Evolutionary conservation across 1,284 basidiomycete genomes (phyloP).

Genomic region (Sporisorium iseilematis-ciliati): DNA sequence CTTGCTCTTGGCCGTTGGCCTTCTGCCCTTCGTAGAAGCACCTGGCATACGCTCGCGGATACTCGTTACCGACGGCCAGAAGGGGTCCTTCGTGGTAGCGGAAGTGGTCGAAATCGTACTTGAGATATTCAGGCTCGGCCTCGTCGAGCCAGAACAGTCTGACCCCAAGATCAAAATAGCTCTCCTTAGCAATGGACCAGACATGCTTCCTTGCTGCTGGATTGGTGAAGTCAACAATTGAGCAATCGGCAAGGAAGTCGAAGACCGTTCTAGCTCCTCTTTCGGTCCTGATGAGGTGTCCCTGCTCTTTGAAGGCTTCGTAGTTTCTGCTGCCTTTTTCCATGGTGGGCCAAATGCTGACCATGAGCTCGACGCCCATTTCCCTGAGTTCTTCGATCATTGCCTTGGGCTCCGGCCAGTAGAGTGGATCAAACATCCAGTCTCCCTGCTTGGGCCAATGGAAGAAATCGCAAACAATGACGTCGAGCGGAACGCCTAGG

Average conservation of each 20-base stretch:
- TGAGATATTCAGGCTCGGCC: constrained; percentile 32
- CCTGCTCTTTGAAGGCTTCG: constrained; percentile 20
- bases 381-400: constrained; percentile 33
- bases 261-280: constrained; percentile 13
- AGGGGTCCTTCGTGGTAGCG: constrained; percentile 28
- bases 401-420: constrained; percentile 37
- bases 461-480: constrained; percentile 41
- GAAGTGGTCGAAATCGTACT: constrained; percentile 38
- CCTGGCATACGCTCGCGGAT: constrained; percentile 26
- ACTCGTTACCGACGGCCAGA: constrained; percentile 29
- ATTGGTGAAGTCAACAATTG: constrained; percentile 30
- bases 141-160: constrained; percentile 42
- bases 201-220: constrained; percentile 17
- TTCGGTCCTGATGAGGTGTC: constrained; percentile 27
- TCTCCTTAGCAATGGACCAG: constrained; percentile 24
- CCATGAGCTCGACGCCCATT: constrained; percentile 32
- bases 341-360: constrained; percentile 38
- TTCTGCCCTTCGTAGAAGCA: constrained; percentile 37
- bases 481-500: constrained; percentile 27
- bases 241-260: constrained; percentile 29
- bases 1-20: constrained; percentile 10
- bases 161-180: constrained; percentile 31
- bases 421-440: constrained; percentile 29
- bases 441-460: constrained; percentile 39
- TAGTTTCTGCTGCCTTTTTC: constrained; percentile 31